A percentile compares a stretch with the other conserved stretches of the same genome.
phyloP scores from a whole-genome alignment of 2,329 filamentous ascomycete genomes.

The Diplodia corticola region DNA sequence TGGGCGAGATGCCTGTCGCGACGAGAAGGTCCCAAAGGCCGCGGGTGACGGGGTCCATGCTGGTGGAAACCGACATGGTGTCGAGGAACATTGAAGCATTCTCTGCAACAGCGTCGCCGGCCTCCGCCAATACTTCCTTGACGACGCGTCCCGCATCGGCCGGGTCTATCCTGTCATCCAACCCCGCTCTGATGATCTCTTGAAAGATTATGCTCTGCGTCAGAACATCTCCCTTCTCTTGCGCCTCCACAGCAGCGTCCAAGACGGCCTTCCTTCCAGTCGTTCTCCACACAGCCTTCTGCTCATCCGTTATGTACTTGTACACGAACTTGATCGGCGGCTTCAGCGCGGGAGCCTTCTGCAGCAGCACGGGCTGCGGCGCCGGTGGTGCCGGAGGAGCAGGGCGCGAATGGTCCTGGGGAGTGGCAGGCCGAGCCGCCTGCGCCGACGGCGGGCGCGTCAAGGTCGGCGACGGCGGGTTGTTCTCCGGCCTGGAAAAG shows the following conservation, averaged over 20 bases:
- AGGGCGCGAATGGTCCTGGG: slow-evolving; percentile 23
- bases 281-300: slow-evolving; percentile 66
- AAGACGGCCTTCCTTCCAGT: slow-evolving; percentile 68
- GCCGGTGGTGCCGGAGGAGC: not conserved
- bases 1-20: slow-evolving; percentile 69
- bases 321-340: slow-evolving; percentile 61
- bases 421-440: slow-evolving; percentile 26
- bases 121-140: slow-evolving; percentile 67
- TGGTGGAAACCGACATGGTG: slow-evolving; percentile 75
- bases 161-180: slow-evolving; percentile 68
- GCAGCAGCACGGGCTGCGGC: not conserved
- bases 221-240: slow-evolving; percentile 66
- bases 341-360: slow-evolving; percentile 1
- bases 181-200: slow-evolving; percentile 75
- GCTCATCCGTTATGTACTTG: slow-evolving; percentile 70
- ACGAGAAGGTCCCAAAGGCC: slow-evolving; percentile 67
- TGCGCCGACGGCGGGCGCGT: slow-evolving; percentile 29
- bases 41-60: slow-evolving; percentile 63
- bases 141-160: slow-evolving; percentile 70
- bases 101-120: slow-evolving; percentile 49
- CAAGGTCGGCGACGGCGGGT: slow-evolving; percentile 11
- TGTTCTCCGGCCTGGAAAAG: not conserved
- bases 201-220: slow-evolving; percentile 75
- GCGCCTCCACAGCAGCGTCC: slow-evolving; percentile 63
- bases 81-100: slow-evolving; percentile 72